Evolutionary conservation across 2,329 filamentous ascomycete species (phyloP), one percentile per base, ranked within the genome.

Genomic region (Clonostachys sp.): DNA sequence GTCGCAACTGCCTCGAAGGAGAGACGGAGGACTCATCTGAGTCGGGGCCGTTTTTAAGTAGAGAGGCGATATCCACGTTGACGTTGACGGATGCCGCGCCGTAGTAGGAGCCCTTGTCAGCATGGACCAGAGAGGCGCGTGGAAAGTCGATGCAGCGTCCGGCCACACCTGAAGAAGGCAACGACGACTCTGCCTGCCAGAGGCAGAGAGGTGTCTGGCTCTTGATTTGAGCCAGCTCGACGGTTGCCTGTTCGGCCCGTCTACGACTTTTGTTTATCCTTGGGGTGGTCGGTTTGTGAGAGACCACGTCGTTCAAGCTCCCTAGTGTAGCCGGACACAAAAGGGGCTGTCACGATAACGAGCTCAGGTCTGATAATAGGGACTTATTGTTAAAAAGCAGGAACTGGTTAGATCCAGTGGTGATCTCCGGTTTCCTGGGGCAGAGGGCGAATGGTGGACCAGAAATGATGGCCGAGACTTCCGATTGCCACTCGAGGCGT

Each of bases 41-140:
- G 78, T 83, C 83, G 64, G 83, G 74, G 65, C 78, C 80, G 64
- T 78, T 79, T 78, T 91, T 89, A 70, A 96, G 81, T 57, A 96
- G 81, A 57, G 87, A 85, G 71, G 88, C 83, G 87, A 96, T 95
- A 91, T 96, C 91, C 91, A 96, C 86, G 81, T 78, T 91, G 83
- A 75, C 81, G 80, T 77, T 77, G 63, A 54, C 30, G 20, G 13
- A 30, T 18, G 38, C 42, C 18, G 20, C 38, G 41, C 17, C 18
- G 18, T 24, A 20, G 42, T 20, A 16, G 12, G 42, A 44, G 42
- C 12, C 24, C 24, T 30, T 30, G 36, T 18, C 36, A 18, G 36
- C 36, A 45, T 40, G 39, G 38, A 45, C 20, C 59, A 55, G 45
- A 58, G 48, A 53, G 56, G 61, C 48, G 57, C 56, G 47, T 57